phyloP scores from a whole-genome alignment of 495 filamentous ascomycete species.

The Penicillium canariense region DNA sequence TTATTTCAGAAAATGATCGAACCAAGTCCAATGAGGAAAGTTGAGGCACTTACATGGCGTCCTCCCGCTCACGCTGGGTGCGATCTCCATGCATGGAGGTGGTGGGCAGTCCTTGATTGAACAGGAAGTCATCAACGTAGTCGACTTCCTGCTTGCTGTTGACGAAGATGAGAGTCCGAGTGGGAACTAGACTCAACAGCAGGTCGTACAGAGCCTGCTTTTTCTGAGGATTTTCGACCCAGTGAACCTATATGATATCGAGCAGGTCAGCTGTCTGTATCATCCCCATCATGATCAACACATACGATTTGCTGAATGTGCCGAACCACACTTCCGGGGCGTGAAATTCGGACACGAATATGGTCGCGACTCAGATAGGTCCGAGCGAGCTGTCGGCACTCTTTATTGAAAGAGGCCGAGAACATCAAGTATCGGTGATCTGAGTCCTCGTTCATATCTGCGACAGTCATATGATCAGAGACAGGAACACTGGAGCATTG shows the following conservation, averaged over 20 bases:
- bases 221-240: conserved; percentile 60
- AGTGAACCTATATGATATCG: conserved; percentile 50
- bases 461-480: neutral
- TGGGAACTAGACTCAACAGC: conserved; percentile 61
- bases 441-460: conserved; percentile 71
- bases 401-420: conserved; percentile 85
- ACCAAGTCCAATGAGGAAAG: neutral
- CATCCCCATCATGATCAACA: neutral
- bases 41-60: conserved; percentile 64
- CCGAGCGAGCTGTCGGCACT: conserved; percentile 69
- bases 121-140: conserved; percentile 82
- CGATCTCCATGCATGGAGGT: conserved; percentile 86
- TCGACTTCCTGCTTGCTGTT: conserved; percentile 76
- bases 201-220: conserved; percentile 69
- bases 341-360: conserved; percentile 78
- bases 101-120: conserved; percentile 70
- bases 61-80: conserved; percentile 90
- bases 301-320: conserved; percentile 72
- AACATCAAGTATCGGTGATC: conserved; percentile 89
- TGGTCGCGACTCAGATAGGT: conserved; percentile 68
- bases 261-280: neutral
- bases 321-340: conserved; percentile 71
- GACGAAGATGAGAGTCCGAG: conserved; percentile 88
- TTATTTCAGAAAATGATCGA: neutral
- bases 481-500: neutral